phyloP scores from a whole-genome alignment of 2,329 filamentous ascomycete species.

The Calonectria honghensis region DNA sequence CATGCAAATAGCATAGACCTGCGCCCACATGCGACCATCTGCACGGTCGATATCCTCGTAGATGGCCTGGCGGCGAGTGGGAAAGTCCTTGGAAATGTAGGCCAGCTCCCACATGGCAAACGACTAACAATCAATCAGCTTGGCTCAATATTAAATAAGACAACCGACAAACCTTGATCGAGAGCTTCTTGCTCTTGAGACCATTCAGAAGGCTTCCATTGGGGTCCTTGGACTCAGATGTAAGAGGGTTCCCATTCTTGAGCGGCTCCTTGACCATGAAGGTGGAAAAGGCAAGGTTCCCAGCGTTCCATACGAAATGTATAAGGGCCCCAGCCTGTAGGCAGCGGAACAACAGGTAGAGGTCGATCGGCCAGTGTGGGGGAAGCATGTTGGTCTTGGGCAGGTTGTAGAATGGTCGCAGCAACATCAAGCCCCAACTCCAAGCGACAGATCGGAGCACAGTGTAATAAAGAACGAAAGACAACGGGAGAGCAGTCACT shows the following conservation, averaged over 20 bases:
- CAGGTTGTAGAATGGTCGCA: constrained; percentile 84
- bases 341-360: constrained; percentile 74
- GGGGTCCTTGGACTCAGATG: constrained; percentile 89
- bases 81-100: constrained; percentile 84
- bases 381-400: constrained; percentile 81
- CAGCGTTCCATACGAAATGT: constrained; percentile 83
- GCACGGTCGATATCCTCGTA: constrained; percentile 91
- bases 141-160: not conserved
- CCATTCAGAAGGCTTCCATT: constrained; percentile 93
- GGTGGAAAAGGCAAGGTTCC: constrained; percentile 85
- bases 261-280: constrained; percentile 88
- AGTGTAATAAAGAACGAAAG: constrained; percentile 76
- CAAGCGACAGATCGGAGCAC: constrained; percentile 79
- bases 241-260: constrained; percentile 90
- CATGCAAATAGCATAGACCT: constrained; percentile 82
- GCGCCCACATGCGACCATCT: constrained; percentile 87
- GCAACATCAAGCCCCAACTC: constrained; percentile 81
- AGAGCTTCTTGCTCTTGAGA: constrained; percentile 86
- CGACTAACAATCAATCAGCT: constrained; percentile 66
- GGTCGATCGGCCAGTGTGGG: constrained; percentile 73
- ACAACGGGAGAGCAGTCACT: constrained; percentile 64
- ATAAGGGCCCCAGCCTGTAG: constrained; percentile 80
- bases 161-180: constrained; percentile 76
- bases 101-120: constrained; percentile 96
- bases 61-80: constrained; percentile 85